Evolutionary conservation across 1,139 yeast species (phyloP).

Genomic region (Pneumocystis sp.): DNA sequence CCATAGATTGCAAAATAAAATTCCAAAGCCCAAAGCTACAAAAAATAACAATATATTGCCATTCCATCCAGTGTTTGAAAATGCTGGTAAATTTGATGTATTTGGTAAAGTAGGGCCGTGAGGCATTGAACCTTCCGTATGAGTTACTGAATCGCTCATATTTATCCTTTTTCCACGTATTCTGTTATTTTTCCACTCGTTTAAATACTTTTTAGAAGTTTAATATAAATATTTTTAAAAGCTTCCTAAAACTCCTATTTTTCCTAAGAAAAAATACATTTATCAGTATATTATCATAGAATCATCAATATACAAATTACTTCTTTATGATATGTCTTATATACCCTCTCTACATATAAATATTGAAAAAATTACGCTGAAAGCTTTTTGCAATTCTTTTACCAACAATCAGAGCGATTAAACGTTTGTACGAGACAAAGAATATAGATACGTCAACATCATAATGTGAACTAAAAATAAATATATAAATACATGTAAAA

Average conservation of each 20-base stretch:
- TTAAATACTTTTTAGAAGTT: background rate
- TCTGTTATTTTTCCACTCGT: background rate
- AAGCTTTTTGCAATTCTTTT: background rate
- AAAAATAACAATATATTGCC: slow-evolving; percentile 21
- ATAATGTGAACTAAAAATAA: background rate
- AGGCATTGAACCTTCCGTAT: background rate
- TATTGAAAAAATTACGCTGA: background rate
- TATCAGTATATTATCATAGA: background rate
- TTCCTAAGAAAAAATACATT: background rate
- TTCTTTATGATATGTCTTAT: background rate
- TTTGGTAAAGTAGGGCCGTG: background rate
- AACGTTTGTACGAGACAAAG: background rate
- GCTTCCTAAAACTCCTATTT: background rate
- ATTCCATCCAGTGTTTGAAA: background rate
- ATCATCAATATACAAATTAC: background rate
- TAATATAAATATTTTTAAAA: background rate
- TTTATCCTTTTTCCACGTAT: background rate
- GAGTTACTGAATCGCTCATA: background rate
- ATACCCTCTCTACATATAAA: background rate
- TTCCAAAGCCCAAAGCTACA: slow-evolving; percentile 28
- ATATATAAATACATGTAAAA: background rate
- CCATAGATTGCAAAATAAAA: slow-evolving; percentile 27
- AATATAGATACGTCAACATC: background rate
- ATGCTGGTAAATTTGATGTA: background rate
- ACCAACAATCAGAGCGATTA: background rate